Percentiles rank a stretch among this genome's conserved stretches.
Conservation (phyloP, 1,139 yeast genomes). For the Yamadazyma diospyri region DNA sequence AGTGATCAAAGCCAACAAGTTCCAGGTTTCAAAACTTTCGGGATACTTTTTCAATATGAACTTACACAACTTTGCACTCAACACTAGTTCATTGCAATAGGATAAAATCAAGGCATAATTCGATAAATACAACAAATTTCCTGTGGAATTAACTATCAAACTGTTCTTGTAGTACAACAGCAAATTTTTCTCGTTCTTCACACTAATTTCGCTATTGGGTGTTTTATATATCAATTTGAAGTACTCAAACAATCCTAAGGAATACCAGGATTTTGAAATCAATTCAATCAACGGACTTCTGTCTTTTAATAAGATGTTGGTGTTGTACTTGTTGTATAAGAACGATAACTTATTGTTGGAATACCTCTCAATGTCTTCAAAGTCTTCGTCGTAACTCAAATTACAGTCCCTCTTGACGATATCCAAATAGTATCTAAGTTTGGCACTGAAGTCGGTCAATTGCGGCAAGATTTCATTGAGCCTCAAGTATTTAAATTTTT, state of each 20-base stretch:
- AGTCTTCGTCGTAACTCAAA: conserved; percentile 25
- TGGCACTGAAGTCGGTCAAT: conserved; percentile 18
- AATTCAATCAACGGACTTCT: conserved; percentile 27
- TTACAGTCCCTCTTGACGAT: conserved; percentile 23
- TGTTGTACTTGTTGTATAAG: conserved; percentile 36
- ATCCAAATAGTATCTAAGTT: conserved; percentile 24
- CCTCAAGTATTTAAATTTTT: conserved; percentile 26
- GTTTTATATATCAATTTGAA: conserved; percentile 29
- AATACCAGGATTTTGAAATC: conserved; percentile 37
- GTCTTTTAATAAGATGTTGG: conserved; percentile 29
- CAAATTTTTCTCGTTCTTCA: conserved; percentile 16
- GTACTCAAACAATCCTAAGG: conserved; percentile 34
- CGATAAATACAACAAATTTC: conserved; percentile 29
- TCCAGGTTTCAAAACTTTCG: conserved; percentile 46
- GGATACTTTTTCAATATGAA: conserved; percentile 43
- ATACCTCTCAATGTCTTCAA: conserved; percentile 13
- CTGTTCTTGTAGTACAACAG: conserved; percentile 31
- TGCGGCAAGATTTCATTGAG: conserved; percentile 20
- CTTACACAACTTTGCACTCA: conserved; percentile 38
- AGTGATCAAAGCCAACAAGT: conserved; percentile 30
- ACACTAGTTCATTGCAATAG: conserved; percentile 22
- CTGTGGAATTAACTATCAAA: conserved; percentile 40
- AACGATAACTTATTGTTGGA: conserved; percentile 29
- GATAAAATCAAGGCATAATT: conserved; percentile 39
- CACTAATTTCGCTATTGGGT: conserved; percentile 21